Conservation (phyloP, 352 stramenopile species). For the Nothophytophthora sp. region DNA sequence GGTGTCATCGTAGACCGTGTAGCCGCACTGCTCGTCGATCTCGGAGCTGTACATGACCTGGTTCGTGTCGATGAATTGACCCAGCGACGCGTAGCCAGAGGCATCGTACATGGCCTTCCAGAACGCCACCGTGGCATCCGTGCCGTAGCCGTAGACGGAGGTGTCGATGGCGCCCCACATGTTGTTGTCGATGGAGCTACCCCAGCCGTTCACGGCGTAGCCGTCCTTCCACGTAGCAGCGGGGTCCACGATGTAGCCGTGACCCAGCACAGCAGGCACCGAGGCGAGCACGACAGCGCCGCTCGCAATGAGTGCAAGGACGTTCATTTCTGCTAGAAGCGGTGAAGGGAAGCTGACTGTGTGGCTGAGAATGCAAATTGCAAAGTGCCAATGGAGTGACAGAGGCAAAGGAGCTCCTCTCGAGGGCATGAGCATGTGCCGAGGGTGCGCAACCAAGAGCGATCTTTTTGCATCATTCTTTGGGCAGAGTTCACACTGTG, state of each 20-base stretch:
- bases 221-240: slow-evolving; percentile 32
- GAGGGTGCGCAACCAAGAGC: background rate
- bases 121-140: slow-evolving; percentile 33
- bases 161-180: slow-evolving; percentile 40
- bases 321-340: slow-evolving; percentile 27
- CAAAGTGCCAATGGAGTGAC: slow-evolving; percentile 7
- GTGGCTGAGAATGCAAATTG: slow-evolving; percentile 6
- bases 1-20: slow-evolving; percentile 41
- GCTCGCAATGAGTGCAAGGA: slow-evolving; percentile 23
- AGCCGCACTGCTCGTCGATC: slow-evolving; percentile 36
- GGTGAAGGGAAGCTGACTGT: too few relatives aligned
- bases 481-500: background rate
- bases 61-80: slow-evolving; percentile 44
- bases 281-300: slow-evolving; percentile 23
- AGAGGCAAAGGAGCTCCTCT: background rate
- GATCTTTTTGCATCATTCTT: slow-evolving; percentile 12
- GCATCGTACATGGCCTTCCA: slow-evolving; percentile 34
- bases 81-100: slow-evolving; percentile 38
- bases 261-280: slow-evolving; percentile 15
- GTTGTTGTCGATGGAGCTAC: slow-evolving; percentile 40
- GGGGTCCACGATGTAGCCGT: slow-evolving; percentile 50
- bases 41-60: slow-evolving; percentile 40
- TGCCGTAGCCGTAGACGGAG: slow-evolving; percentile 44
- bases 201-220: slow-evolving; percentile 51
- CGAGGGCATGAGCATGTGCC: background rate